phyloP scores from a whole-genome alignment of 192 early-diverging fungal genomes.

The Endogone sp. region DNA sequence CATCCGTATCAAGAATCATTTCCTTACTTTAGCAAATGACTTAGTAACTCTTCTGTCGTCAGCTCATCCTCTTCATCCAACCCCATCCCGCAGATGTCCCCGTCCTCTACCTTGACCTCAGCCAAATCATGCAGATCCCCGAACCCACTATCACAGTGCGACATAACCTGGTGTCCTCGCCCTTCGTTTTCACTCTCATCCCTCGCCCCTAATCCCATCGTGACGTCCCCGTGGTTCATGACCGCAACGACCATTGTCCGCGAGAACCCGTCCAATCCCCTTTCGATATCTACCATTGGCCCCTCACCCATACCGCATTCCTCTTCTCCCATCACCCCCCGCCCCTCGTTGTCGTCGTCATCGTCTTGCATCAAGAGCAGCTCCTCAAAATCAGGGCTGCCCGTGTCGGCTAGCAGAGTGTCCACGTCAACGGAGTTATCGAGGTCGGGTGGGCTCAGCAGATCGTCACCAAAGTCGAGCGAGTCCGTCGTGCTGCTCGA shows the following conservation, averaged over 20 bases:
- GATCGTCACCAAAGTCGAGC: background rate
- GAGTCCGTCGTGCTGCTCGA: background rate
- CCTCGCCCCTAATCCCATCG: background rate
- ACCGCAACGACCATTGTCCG: background rate
- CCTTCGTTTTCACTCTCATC: background rate
- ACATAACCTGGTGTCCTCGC: background rate
- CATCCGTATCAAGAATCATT: background rate
- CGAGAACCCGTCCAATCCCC: background rate
- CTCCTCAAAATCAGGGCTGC: background rate
- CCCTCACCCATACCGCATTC: background rate
- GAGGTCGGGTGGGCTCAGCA: background rate
- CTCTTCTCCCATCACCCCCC: background rate
- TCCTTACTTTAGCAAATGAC: background rate
- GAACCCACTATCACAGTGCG: background rate
- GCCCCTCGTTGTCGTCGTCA: background rate
- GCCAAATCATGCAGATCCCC: background rate
- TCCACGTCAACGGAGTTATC: background rate
- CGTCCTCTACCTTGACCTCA: background rate
- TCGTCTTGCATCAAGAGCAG: background rate
- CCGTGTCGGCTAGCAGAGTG: background rate
- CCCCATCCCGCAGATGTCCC: background rate
- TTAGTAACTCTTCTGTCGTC: background rate
- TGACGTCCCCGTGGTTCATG: background rate
- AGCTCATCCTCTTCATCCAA: background rate
- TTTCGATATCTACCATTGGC: background rate